These are phyloP conservation scores for Exserohilum turcica DNA, from an alignment of 2,329 filamentous ascomycete species.

Conservation along the genomic window DNA sequence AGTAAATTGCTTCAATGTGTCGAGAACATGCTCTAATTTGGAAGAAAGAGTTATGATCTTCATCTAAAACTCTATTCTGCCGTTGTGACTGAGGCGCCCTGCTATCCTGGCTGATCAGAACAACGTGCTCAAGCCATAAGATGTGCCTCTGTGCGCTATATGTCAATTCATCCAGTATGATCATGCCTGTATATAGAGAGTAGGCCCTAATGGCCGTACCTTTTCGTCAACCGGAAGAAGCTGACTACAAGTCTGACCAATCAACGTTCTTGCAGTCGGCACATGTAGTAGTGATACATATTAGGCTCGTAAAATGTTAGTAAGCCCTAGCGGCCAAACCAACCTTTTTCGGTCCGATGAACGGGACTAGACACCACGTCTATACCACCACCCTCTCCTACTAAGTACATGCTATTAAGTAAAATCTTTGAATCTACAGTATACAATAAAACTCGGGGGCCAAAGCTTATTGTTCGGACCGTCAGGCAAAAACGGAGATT, in stretches of 20 bases:
- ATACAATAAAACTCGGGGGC: background rate
- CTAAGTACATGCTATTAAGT: background rate
- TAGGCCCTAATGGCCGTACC: background rate
- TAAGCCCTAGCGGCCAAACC: background rate
- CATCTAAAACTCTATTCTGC: background rate
- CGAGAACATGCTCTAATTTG: background rate
- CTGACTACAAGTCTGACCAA: background rate
- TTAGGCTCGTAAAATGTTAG: background rate
- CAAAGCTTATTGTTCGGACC: background rate
- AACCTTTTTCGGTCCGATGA: background rate
- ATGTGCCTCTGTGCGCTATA: background rate
- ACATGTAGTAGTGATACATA: conserved; percentile 1
- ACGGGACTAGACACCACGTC: background rate
- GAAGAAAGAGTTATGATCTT: background rate
- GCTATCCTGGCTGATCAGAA: background rate
- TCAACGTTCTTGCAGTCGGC: background rate
- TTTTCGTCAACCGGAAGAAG: background rate
- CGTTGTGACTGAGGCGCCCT: background rate
- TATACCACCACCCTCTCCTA: background rate
- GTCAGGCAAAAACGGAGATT: background rate
- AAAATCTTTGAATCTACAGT: background rate
- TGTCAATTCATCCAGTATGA: background rate
- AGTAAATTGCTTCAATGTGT: background rate
- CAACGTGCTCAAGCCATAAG: background rate
- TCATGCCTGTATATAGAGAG: background rate